Conservation (phyloP, 73 alveolate genomes). For the Paramecium sexaurelia region DNA sequence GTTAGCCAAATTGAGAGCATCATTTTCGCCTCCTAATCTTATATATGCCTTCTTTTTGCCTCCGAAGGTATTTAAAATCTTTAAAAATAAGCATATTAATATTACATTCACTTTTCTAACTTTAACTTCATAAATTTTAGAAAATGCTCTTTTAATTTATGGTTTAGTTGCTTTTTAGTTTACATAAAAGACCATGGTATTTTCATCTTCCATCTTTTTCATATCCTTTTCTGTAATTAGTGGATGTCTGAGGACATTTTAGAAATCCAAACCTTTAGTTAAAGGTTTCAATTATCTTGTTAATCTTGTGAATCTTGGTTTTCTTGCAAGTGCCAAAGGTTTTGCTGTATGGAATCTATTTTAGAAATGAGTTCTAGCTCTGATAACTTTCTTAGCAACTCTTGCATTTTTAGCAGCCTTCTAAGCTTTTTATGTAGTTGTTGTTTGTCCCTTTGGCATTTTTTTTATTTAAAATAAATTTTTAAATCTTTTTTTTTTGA, state of each 20-base stretch:
- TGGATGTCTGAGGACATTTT: conserved; percentile 81
- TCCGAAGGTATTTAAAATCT: conserved; percentile 72
- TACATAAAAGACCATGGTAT: conserved; percentile 86
- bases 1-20: conserved; percentile 85
- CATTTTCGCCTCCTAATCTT: conserved; percentile 77
- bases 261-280: conserved; percentile 68
- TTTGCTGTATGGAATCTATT: conserved; percentile 43
- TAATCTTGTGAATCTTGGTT: conserved; percentile 18
- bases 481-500: neutral
- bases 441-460: conserved; percentile 36
- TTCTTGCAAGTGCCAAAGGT: conserved; percentile 49
- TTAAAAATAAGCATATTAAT: neutral
- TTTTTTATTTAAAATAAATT: conserved; percentile 3
- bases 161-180: conserved; percentile 81
- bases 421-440: conserved; percentile 32
- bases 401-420: conserved; percentile 18
- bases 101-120: conserved; percentile 77
- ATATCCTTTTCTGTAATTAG: conserved; percentile 83
- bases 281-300: conserved; percentile 39
- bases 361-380: conserved; percentile 35
- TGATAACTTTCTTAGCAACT: conserved; percentile 15
- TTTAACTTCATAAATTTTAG: conserved; percentile 74
- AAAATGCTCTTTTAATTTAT: conserved; percentile 82
- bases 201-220: conserved; percentile 87
- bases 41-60: conserved; percentile 89